Conservation (phyloP, 495 filamentous ascomycete species). For the Aspergillus campestris region DNA sequence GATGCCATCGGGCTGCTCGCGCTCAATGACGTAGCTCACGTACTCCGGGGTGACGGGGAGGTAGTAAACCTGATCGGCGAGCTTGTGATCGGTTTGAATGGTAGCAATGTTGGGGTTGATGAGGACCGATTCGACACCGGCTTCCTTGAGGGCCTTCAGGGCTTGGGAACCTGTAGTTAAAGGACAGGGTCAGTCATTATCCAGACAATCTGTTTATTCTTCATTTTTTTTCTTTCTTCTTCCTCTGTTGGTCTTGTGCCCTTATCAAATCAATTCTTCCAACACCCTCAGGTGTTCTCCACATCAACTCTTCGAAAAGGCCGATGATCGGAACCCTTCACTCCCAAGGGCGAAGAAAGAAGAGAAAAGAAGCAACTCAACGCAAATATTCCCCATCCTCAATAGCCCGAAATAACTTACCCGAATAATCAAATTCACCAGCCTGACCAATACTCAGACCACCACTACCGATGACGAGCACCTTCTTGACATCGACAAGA, state of each 20-base stretch:
- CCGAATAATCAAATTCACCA: constrained; percentile 98
- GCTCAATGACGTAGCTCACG: constrained; percentile 90
- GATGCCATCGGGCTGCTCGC: constrained; percentile 89
- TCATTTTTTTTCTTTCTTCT: neutral
- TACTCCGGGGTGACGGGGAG: constrained; percentile 95
- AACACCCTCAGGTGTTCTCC: neutral
- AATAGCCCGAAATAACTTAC: constrained; percentile 31
- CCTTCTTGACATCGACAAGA: constrained; percentile 89
- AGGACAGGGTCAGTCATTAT: constrained; percentile 7
- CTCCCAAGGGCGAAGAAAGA: too few relatives aligned
- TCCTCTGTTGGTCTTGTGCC: neutral
- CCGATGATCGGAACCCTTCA: too few relatives aligned
- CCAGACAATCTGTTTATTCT: too few relatives aligned
- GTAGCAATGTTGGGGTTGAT: constrained; percentile 99
- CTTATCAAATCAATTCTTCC: neutral
- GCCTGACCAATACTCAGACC: constrained; percentile 94
- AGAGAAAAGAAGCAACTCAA: too few relatives aligned
- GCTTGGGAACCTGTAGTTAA: constrained; percentile 70
- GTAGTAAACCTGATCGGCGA: constrained; percentile 97
- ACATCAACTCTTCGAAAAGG: neutral
- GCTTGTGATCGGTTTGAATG: constrained; percentile 95
- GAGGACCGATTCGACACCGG: constrained; percentile 85
- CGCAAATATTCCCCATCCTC: too few relatives aligned
- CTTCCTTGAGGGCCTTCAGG: constrained; percentile 94
- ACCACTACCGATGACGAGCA: constrained; percentile 85